Base-by-base conservation (phyloP, 345 rosid genomes). In the Turritis glabra region DNA sequence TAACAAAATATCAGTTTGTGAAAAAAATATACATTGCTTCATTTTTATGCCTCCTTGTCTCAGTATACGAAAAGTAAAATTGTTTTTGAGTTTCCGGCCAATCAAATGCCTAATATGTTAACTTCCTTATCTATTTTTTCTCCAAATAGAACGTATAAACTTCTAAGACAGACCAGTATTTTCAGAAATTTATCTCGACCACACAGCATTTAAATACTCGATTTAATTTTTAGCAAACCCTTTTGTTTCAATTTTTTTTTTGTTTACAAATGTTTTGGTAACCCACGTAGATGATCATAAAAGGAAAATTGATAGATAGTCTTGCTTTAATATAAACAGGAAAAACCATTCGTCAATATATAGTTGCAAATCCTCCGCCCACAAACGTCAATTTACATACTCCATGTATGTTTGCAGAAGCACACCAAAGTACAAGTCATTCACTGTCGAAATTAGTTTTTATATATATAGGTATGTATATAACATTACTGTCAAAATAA, bases 401-500 rank as follows among this genome's bases (percentile, higher is more conserved):
- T 72, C 19, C 44, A 52, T 40, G 60, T 50, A 52, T 40, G 60
- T 50, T 38, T 38, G 35, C 12, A 9, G 2, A 52, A 23, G 18
- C 73, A 54, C 53, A 69, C 41, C 41, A 15, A 54, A 27, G 17
- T 12, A 54, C 37, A 53, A 54, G 50, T 37, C 60, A 51, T 51
- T 25, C 30, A 27, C 18, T 40, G 54, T 62, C 44, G 29, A 71
- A 58, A 35, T 25, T 43, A 7, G 5, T 17, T 41, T 55, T 1
- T 29, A 12, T 7, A 26, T 13, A 67, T 22, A 37, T 29, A 23
- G n/a, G 32, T 51, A 56, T 32, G 43, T 22, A 13, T 19, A 41
- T 15, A 57, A 27, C 30, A 18, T 40, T 17, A 40, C 12, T 54
- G 27, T 54, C 63, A 68, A 68, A 10, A 52, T 37, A 35, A 35